phyloP scores from a whole-genome alignment of 257 asterid genomes.

The Perilla frutescens region DNA sequence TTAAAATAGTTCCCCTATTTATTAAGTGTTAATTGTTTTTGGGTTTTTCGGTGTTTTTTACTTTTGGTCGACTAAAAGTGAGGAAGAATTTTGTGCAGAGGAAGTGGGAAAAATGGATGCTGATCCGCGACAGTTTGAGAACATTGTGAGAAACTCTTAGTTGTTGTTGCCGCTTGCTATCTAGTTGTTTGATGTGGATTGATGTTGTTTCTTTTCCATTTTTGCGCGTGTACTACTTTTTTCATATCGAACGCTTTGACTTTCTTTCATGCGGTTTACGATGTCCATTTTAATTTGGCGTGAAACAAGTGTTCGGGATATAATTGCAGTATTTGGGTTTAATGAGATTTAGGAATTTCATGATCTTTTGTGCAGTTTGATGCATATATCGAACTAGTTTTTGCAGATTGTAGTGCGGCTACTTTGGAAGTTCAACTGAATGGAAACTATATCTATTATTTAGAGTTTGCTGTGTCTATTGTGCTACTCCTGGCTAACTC shows the following conservation, averaged over 20 bases:
- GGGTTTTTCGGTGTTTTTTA: slow-evolving; percentile 26
- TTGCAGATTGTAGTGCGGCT: not conserved
- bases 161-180: not conserved
- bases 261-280: slow-evolving; percentile 14
- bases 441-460: not conserved
- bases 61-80: slow-evolving; percentile 1
- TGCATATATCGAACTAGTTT: not conserved
- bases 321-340: slow-evolving; percentile 15
- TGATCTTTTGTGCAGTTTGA: not conserved
- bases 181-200: slow-evolving; percentile 20
- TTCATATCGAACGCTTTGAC: not conserved
- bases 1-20: not conserved
- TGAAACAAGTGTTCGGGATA: slow-evolving; percentile 1
- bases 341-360: slow-evolving; percentile 13
- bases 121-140: slow-evolving; percentile 56
- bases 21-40: not conserved
- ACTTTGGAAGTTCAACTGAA: not conserved
- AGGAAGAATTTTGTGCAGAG: slow-evolving; percentile 9
- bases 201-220: not conserved
- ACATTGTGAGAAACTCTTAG: slow-evolving; percentile 47
- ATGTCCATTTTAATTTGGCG: slow-evolving; percentile 24
- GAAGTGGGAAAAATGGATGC: slow-evolving; percentile 44
- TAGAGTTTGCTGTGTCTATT: not conserved
- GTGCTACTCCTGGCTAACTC: not conserved
- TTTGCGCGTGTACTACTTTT: not conserved